phyloP scores from a whole-genome alignment of 1,284 basidiomycete species.

The Cryptococcus sp. region DNA sequence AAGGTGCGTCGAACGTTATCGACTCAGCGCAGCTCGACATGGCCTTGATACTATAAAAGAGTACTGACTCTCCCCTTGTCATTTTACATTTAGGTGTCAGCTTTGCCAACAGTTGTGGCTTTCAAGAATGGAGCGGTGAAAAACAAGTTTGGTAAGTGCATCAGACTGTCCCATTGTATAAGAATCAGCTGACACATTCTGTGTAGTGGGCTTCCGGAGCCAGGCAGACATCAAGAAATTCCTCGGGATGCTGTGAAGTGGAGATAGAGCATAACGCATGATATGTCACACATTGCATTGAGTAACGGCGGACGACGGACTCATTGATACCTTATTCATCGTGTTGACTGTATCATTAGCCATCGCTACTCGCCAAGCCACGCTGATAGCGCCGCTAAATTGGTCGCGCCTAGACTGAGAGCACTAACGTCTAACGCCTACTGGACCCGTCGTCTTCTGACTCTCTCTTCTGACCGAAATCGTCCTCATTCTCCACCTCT shows the following conservation, averaged over 20 bases:
- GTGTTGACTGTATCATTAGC: too few relatives aligned
- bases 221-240: constrained; percentile 50
- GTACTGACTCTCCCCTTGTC: not conserved
- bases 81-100: constrained; percentile 36
- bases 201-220: constrained; percentile 44
- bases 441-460: constrained; percentile 1
- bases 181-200: constrained; percentile 1
- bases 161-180: not conserved
- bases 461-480: not conserved
- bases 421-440: not conserved
- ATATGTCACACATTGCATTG: not conserved
- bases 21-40: not conserved
- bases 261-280: not conserved
- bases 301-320: too few relatives aligned
- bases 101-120: constrained; percentile 51
- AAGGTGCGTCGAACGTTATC: constrained; percentile 46
- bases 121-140: constrained; percentile 51
- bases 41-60: too few relatives aligned
- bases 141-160: constrained; percentile 50
- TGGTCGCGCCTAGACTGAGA: too few relatives aligned
- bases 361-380: too few relatives aligned
- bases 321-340: too few relatives aligned
- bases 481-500: not conserved
- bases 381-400: too few relatives aligned
- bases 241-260: constrained; percentile 35